Conservation (phyloP, 495 filamentous ascomycete species). For the Cercophora sp. region DNA sequence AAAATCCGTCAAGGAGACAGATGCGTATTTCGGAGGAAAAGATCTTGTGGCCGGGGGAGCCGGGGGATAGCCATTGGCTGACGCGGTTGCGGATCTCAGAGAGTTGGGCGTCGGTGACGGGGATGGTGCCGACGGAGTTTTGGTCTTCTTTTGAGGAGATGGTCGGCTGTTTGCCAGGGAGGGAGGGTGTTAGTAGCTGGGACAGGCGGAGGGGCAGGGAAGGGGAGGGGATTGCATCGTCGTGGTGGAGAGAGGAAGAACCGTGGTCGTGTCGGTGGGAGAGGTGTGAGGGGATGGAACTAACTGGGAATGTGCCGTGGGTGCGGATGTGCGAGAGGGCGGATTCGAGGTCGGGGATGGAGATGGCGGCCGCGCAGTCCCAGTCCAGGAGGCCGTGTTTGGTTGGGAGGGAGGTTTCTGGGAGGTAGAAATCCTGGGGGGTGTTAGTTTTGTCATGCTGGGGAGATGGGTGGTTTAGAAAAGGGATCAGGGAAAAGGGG, state of each 20-base stretch:
- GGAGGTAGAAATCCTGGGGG: slow-evolving; percentile 13
- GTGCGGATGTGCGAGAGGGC: slow-evolving; percentile 60
- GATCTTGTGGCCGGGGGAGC: slow-evolving; percentile 30
- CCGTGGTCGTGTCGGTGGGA: slow-evolving; percentile 22
- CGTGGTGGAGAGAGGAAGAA: not conserved
- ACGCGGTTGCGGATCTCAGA: slow-evolving; percentile 35
- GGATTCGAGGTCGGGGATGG: slow-evolving; percentile 57
- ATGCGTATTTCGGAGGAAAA: slow-evolving; percentile 20
- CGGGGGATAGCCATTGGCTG: slow-evolving; percentile 35
- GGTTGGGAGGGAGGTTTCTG: slow-evolving; percentile 29
- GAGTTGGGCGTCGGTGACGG: slow-evolving; percentile 40
- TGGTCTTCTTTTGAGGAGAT: slow-evolving; percentile 73
- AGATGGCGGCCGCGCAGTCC: slow-evolving; percentile 75
- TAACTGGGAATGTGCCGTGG: slow-evolving; percentile 61
- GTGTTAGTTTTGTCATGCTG: slow-evolving; percentile 66
- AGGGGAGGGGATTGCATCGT: slow-evolving; percentile 23
- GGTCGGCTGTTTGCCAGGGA: slow-evolving; percentile 36
- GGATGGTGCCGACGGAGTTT: slow-evolving; percentile 54
- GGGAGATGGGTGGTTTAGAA: no score
- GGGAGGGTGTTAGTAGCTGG: not conserved
- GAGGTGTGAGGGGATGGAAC: slow-evolving; percentile 13
- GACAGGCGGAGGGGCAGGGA: slow-evolving; percentile 3
- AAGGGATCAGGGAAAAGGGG: no score
- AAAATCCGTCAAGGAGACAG: slow-evolving; percentile 76
- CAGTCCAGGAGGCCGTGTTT: slow-evolving; percentile 69